phyloP scores from a whole-genome alignment of 2,329 filamentous ascomycete species.

The Aspergillus bombycis region DNA sequence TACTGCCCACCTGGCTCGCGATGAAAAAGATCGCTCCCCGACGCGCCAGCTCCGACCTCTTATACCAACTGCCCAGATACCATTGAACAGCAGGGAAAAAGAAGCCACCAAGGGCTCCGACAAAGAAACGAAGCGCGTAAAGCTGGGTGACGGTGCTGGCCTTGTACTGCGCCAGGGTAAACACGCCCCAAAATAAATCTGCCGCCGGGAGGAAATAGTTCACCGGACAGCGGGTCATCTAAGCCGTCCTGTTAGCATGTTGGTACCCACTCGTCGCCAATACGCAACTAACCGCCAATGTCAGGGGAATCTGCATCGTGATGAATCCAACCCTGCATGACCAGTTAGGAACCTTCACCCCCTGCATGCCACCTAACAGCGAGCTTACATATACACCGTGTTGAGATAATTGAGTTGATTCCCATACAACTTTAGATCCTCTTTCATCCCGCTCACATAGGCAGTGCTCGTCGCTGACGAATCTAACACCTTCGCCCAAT shows the following conservation, averaged over 20 bases:
- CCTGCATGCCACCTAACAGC: too few relatives aligned
- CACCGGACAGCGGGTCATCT: constrained; percentile 8
- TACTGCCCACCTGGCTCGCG: constrained; percentile 27
- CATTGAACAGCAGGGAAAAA: constrained; percentile 35
- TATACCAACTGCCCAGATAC: constrained; percentile 29
- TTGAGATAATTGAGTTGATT: constrained; percentile 29
- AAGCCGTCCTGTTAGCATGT: not conserved
- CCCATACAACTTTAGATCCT: constrained; percentile 24
- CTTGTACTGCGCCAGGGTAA: constrained; percentile 6
- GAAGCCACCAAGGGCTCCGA: constrained; percentile 36
- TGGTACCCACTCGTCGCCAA: not conserved
- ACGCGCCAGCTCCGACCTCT: constrained; percentile 25
- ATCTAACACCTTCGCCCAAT: constrained; percentile 9
- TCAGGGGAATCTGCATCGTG: constrained; percentile 7
- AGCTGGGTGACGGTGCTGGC: constrained; percentile 27
- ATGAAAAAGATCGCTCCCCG: constrained; percentile 29
- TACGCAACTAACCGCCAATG: not conserved
- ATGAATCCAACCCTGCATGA: constrained; percentile 6
- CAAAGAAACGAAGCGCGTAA: constrained; percentile 38
- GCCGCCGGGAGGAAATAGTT: constrained; percentile 8
- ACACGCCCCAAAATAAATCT: constrained; percentile 6
- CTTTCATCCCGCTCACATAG: constrained; percentile 29
- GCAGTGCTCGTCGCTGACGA: constrained; percentile 25
- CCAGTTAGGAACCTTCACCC: not conserved
- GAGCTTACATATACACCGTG: constrained; percentile 10